Percentiles rank a stretch among this genome's conserved stretches.
Evolutionary conservation across 192 early-diverging fungal genomes (phyloP).

Genomic region (Dimargaris xerosporica): DNA sequence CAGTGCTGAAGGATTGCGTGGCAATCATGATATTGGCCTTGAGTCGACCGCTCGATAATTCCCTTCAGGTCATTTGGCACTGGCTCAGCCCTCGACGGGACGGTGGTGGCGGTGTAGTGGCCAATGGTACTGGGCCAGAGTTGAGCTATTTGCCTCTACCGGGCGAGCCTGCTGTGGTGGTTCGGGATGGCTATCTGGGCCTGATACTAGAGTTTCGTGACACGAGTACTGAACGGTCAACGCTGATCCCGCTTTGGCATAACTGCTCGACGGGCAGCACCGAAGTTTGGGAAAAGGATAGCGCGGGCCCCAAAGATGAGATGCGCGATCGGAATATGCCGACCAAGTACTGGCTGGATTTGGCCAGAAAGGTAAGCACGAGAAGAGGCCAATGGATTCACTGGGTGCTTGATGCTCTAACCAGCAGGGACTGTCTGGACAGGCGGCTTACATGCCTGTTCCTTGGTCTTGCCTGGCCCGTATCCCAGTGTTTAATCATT

Average conservation of each 20-base stretch:
- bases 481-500: too few species aligned
- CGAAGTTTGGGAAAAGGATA: conserved; percentile 4
- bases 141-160: neutral
- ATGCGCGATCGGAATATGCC: neutral
- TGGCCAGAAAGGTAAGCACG: neutral
- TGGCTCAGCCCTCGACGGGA: neutral
- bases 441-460: too few species aligned
- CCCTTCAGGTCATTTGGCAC: neutral
- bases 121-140: too few species aligned
- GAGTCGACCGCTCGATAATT: neutral
- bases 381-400: too few species aligned
- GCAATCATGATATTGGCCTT: neutral
- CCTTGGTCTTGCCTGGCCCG: too few species aligned
- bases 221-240: neutral
- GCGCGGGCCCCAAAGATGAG: neutral
- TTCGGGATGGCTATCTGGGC: conserved; percentile 2
- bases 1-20: neutral
- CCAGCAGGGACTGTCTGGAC: too few species aligned
- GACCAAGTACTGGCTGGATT: conserved; percentile 5
- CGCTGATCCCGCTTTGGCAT: conserved; percentile 4
- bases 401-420: too few species aligned
- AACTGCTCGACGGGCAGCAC: neutral
- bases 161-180: conserved; percentile 1
- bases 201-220: neutral
- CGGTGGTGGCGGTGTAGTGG: neutral